Evolutionary conservation across 495 filamentous ascomycete species (phyloP), one percentile per base, ranked within the genome.

Genomic region (Penicillium samsonianum): DNA sequence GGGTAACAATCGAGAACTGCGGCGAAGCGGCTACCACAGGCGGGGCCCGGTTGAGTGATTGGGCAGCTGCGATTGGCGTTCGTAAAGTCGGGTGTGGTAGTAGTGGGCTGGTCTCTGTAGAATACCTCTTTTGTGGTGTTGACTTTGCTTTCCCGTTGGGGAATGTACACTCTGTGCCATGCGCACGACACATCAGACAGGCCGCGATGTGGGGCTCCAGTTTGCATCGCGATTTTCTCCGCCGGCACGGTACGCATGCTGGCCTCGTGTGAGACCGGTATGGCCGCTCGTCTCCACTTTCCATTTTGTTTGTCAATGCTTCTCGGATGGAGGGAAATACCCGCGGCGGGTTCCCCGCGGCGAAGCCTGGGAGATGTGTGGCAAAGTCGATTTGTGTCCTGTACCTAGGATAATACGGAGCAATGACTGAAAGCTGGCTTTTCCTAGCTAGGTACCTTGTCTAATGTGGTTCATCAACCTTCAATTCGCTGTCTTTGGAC

Each of bases 211-310:
- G 54, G 9, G 54, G 35, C 44, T 56, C 53, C 16, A 56, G 11
- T 16, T 56, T 56, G 43, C 53, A 56, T 48, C 53, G 53, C n/a
- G 53, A 49, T 31, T 56, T 56, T 17, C 45, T 37, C 9, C 53
- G 53, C 22, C 53, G 35, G 33, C 42, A 56, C 1, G 53, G 53
- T 17, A 48, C 28, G 12, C 53, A 56, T 47, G 53, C 53, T 8
- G 53, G 53, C 22, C 41, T 56, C 23, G 53, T 56, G n/a, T 56
- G 53, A 4, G 53, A 56, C 4, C 42, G 53, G 26, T 56, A 56
- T 28, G 53, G 53, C 5, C 53, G 41, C 17, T 54, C 52, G 8
- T 56, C 44, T 20, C 35, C 53, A 41, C 31, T 50, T 38, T 57
- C 54, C 44, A 57, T 57, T 1, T 20, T 50, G 30, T 7, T 30